Percentiles rank a stretch among this genome's conserved stretches.
These are phyloP conservation scores for Saccharomyces pastorianus DNA, from an alignment of 1,139 yeast genomes.

Conservation along the genomic window DNA sequence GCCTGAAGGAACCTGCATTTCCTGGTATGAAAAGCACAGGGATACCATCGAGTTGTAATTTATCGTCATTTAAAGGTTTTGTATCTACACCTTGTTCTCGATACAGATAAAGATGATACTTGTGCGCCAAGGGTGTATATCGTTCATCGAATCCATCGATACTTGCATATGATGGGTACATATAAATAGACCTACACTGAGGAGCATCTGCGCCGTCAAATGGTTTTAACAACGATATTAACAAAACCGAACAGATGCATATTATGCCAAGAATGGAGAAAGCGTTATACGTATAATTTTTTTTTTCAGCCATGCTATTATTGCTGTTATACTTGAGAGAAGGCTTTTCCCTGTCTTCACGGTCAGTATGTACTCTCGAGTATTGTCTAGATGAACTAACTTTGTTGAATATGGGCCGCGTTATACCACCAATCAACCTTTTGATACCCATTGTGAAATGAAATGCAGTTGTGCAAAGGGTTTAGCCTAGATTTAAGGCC, in stretches of 20 bases:
- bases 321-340: neutral
- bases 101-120: slow-evolving; percentile 74
- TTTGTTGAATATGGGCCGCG: neutral
- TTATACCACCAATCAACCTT: neutral
- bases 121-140: slow-evolving; percentile 66
- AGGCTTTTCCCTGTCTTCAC: neutral
- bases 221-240: slow-evolving; percentile 9
- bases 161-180: slow-evolving; percentile 73
- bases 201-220: slow-evolving; percentile 38
- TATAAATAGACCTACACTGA: slow-evolving; percentile 52
- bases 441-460: neutral
- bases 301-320: neutral
- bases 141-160: slow-evolving; percentile 62
- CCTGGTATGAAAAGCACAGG: slow-evolving; percentile 95
- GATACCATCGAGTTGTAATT: slow-evolving; percentile 50
- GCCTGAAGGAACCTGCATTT: slow-evolving; percentile 90
- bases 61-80: slow-evolving; percentile 38
- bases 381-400: neutral
- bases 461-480: neutral
- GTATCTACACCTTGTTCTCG: slow-evolving; percentile 68
- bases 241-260: slow-evolving; percentile 8
- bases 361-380: neutral
- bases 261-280: slow-evolving; percentile 14
- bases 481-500: neutral
- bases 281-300: neutral